Evolutionary conservation across 371 early-diverging fungal genomes (phyloP).

Genomic region (Haplosporangium sp.): DNA sequence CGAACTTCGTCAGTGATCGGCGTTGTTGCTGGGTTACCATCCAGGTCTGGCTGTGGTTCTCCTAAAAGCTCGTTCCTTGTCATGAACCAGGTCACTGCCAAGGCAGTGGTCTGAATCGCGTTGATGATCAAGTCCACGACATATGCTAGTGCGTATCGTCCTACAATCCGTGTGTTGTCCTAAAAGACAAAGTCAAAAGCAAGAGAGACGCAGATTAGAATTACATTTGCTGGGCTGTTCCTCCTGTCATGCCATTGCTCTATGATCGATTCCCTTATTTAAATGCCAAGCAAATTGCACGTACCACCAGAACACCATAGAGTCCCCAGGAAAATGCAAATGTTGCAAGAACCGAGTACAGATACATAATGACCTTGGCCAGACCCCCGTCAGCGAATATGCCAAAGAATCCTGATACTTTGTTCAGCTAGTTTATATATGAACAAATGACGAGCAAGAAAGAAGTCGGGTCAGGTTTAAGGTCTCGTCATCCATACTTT

Average conservation of each 20-base stretch:
- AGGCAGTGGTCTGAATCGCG: slow-evolving; percentile 39
- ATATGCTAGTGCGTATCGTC: slow-evolving; percentile 48
- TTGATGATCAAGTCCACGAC: slow-evolving; percentile 43
- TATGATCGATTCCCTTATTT: background rate
- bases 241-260: too few relatives aligned
- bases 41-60: slow-evolving; percentile 41
- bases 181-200: slow-evolving; percentile 6
- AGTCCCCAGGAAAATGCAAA: slow-evolving; percentile 54
- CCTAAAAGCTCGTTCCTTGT: slow-evolving; percentile 40
- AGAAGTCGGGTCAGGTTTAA: background rate
- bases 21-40: slow-evolving; percentile 15
- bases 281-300: slow-evolving; percentile 1
- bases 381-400: slow-evolving; percentile 48
- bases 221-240: too few relatives aligned
- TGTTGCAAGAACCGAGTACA: slow-evolving; percentile 49
- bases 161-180: slow-evolving; percentile 48
- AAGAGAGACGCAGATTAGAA: background rate
- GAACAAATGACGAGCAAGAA: background rate
- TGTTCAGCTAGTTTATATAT: slow-evolving; percentile 30
- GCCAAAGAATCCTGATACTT: slow-evolving; percentile 55
- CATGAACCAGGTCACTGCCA: slow-evolving; percentile 52
- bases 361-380: slow-evolving; percentile 44
- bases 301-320: slow-evolving; percentile 50
- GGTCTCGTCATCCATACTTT: background rate
- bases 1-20: slow-evolving; percentile 48